Evolutionary conservation across 1,139 yeast genomes (phyloP).

Genomic region (Diutina catenulata): DNA sequence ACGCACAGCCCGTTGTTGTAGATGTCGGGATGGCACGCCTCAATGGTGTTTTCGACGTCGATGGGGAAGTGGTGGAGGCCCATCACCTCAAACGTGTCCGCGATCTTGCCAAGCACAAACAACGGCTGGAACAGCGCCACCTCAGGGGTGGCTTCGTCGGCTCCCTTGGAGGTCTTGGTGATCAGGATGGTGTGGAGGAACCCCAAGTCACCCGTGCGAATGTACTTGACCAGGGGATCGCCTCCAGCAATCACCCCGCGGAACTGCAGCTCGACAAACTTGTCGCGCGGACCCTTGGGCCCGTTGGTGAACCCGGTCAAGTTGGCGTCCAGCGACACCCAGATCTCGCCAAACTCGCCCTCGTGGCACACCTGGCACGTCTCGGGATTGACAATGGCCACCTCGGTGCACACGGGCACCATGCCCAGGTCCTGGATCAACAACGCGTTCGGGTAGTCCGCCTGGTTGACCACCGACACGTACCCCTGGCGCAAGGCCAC

Average conservation of each 20-base stretch:
- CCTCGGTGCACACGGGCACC: slow-evolving; percentile 89
- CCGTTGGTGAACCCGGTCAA: slow-evolving; percentile 51
- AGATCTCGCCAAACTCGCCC: slow-evolving; percentile 96
- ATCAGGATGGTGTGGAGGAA: slow-evolving; percentile 64
- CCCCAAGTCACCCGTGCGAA: slow-evolving; percentile 91
- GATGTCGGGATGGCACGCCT: slow-evolving; percentile 49
- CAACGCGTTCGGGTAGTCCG: slow-evolving; percentile 53
- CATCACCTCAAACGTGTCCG: slow-evolving; percentile 82
- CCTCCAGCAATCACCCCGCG: slow-evolving; percentile 49
- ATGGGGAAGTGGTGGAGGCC: slow-evolving; percentile 87
- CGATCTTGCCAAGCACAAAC: slow-evolving; percentile 74
- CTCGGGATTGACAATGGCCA: slow-evolving; percentile 93
- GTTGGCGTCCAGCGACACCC: slow-evolving; percentile 90
- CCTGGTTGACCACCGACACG: slow-evolving; percentile 67
- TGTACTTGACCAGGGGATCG: slow-evolving; percentile 48
- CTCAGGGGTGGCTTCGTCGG: slow-evolving; percentile 20
- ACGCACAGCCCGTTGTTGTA: slow-evolving; percentile 52
- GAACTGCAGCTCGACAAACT: slow-evolving; percentile 32
- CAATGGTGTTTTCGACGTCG: slow-evolving; percentile 73
- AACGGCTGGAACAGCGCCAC: slow-evolving; percentile 57
- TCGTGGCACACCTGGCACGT: slow-evolving; percentile 65
- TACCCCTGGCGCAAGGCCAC: slow-evolving; percentile 82
- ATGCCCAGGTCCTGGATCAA: slow-evolving; percentile 90
- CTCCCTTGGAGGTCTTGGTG: slow-evolving; percentile 20
- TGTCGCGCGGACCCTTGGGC: slow-evolving; percentile 34